Percentiles rank a stretch among this genome's conserved stretches.
Evolutionary conservation across 116 monocot species (phyloP).

Genomic region (Zostera marina): DNA sequence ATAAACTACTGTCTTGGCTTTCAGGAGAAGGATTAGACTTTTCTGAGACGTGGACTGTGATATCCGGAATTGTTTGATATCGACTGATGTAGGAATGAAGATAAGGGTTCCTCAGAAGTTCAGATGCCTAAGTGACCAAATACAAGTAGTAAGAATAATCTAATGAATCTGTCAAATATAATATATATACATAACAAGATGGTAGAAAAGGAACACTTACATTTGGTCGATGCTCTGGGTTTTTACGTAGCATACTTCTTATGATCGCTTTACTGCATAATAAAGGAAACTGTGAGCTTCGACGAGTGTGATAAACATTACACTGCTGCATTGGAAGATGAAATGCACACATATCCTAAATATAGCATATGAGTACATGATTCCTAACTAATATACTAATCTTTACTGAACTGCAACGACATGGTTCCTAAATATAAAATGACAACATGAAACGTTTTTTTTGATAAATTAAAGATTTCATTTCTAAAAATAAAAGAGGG

Average conservation of each 20-base stretch:
- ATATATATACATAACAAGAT: too few species aligned
- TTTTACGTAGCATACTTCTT: slow-evolving; percentile 92
- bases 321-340: too few species aligned
- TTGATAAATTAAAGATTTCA: too few species aligned
- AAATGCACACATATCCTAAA: too few species aligned
- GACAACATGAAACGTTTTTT: too few species aligned
- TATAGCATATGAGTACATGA: too few species aligned
- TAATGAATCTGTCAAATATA: not conserved
- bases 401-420: too few species aligned
- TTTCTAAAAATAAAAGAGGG: too few species aligned
- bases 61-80: slow-evolving; percentile 33
- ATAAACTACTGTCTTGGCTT: slow-evolving; percentile 75
- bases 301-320: not conserved
- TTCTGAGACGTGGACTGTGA: slow-evolving; percentile 19
- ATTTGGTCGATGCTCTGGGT: slow-evolving; percentile 84
- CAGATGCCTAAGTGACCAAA: slow-evolving; percentile 51
- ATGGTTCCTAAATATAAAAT: too few species aligned
- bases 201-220: slow-evolving; percentile 26
- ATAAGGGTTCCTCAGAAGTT: slow-evolving; percentile 58
- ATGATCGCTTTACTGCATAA: slow-evolving; percentile 74
- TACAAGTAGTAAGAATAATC: not conserved
- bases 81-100: slow-evolving; percentile 64
- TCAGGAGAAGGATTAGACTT: slow-evolving; percentile 25
- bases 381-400: too few species aligned
- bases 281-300: not conserved